Percentiles rank a stretch among this genome's conserved stretches.
Conservation (phyloP, 106 monocot species). For the Narthecium ossifragum region DNA sequence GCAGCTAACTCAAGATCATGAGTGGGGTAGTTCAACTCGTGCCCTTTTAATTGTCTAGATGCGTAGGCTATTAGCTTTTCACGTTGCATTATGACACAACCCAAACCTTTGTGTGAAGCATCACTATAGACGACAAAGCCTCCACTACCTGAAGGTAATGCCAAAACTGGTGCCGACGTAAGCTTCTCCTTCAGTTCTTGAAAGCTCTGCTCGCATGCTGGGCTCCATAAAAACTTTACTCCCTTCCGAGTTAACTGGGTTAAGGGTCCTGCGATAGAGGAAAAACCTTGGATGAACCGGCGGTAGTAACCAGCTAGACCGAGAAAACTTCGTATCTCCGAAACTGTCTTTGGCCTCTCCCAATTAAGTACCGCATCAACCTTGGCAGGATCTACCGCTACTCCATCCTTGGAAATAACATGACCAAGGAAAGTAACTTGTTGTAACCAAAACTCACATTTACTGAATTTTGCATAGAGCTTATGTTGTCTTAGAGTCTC, state of each 20-base stretch:
- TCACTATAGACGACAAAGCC: background rate
- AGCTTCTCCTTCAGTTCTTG: background rate
- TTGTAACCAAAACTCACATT: background rate
- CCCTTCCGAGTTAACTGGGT: background rate
- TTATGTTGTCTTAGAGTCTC: background rate
- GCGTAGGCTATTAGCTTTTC: background rate
- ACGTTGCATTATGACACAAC: background rate
- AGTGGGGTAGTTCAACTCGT: conserved; percentile 1
- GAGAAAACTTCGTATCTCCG: conserved; percentile 2
- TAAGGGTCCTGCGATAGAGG: background rate
- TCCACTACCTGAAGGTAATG: background rate
- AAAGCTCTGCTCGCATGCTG: background rate
- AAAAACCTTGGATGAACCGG: background rate
- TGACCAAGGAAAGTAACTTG: background rate
- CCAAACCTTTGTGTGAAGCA: background rate
- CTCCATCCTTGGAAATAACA: background rate
- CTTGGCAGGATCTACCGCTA: background rate
- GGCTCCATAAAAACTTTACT: background rate
- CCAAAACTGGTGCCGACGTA: background rate
- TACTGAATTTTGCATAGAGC: background rate
- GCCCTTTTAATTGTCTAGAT: background rate
- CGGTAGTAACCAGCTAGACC: background rate
- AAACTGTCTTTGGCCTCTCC: background rate
- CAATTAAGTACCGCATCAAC: background rate
- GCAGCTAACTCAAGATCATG: background rate